Percentiles rank a stretch among this genome's conserved stretches.
Conservation (phyloP, 2,329 filamentous ascomycete species). For the Phialocephala subalpina region DNA sequence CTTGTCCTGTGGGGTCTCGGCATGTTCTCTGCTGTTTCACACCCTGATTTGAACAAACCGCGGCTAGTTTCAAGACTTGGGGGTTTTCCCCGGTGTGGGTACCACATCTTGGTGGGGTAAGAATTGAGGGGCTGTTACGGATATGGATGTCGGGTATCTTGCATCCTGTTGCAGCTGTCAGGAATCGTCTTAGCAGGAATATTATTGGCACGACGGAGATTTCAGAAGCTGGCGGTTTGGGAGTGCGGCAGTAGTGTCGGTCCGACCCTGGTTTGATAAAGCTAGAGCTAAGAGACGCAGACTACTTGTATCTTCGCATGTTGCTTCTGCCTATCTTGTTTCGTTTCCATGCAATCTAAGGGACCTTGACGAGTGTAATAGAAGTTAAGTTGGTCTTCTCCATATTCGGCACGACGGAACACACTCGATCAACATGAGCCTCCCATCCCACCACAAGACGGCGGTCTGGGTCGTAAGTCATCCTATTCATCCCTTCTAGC, state of each 20-base stretch:
- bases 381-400: not conserved
- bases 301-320: not conserved
- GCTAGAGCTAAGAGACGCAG: not conserved
- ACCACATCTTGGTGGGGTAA: not conserved
- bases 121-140: not conserved
- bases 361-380: not conserved
- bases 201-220: not conserved
- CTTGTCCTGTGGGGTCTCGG: not conserved
- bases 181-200: too few relatives aligned
- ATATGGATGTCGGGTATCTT: not conserved
- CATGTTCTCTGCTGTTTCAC: not conserved
- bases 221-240: not conserved
- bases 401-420: not conserved
- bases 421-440: conserved; percentile 13
- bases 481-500: not conserved
- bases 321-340: not conserved
- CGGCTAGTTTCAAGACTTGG: not conserved
- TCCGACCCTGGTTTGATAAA: not conserved
- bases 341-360: not conserved
- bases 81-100: not conserved
- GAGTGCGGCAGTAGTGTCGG: conserved; percentile 1
- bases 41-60: not conserved
- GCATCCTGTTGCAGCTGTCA: not conserved
- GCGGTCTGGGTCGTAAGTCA: conserved; percentile 18
- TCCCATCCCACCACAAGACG: conserved; percentile 11